Evolutionary conservation across 345 rosid genomes (phyloP), one percentile per base, ranked within the genome.

Genomic region (Moringa oleifera): DNA sequence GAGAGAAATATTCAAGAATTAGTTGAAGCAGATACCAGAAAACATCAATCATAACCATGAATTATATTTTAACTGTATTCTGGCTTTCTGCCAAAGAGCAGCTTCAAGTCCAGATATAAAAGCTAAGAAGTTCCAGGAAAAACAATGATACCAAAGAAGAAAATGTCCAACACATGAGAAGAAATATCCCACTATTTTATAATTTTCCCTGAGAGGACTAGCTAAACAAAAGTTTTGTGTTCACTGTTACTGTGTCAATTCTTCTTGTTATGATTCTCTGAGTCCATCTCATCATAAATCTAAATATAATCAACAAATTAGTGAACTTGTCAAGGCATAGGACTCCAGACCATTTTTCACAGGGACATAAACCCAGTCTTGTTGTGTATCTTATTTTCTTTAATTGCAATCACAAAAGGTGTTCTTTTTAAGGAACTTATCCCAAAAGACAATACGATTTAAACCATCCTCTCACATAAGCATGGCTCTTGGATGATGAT

Each of bases 1-100:
- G 22, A 56, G 3, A 49, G 51, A 51, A n/a, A 50, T 25, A 25
- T 33, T 5, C 20, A 63, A 58, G 17, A 55, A 58, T 58, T 47
- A 46, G 36, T 50, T 0, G 16, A 56, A 25, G 21, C 25, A 37
- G 28, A 54, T 51, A 6, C 18, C 18, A 62, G 60, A 51, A 37
- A 46, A 55, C 33, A 31, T 16, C 20, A 64, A 62, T 55, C 66
- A 73, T 51, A 49, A 36, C 7, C 52, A 21, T 12, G 46, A 57
- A 61, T 31, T 37, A 65, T 58, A 63, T 20, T 62, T 33, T n/a
- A 31, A 23, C 24, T 17, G 31, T 28, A 22, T 23, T 24, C 13
- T 46, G 25, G 37, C 31, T 51, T 46, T 41, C 11, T 18, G 23
- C 45, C 60, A 54, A 55, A 71, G 25, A 54, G 23, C 23, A 2